Percentiles rank a stretch among this genome's conserved stretches.
phyloP scores from a whole-genome alignment of 768 basidiomycete species.

The Podaxis carcinomalis region DNA sequence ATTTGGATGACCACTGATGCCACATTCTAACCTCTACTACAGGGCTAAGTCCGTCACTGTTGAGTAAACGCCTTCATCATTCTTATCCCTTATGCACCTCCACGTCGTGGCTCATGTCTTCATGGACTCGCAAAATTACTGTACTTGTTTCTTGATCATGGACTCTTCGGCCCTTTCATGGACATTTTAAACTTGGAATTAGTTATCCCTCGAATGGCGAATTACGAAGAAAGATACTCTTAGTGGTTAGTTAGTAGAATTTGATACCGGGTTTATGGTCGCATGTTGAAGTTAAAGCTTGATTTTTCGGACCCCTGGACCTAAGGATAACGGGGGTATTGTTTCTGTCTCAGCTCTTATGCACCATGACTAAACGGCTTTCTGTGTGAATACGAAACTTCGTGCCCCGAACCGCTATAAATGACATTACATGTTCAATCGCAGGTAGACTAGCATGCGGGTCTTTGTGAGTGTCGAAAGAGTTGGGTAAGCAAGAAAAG shows the following conservation, averaged over 20 bases:
- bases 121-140: neutral
- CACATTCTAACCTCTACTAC: constrained; percentile 12
- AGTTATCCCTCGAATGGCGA: neutral
- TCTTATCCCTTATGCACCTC: neutral
- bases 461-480: too few relatives aligned
- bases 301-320: neutral
- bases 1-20: constrained; percentile 3
- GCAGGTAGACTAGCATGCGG: too few relatives aligned
- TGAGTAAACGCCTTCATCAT: constrained; percentile 39
- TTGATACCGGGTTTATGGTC: neutral
- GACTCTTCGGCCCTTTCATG: neutral
- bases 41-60: constrained; percentile 78
- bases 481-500: neutral
- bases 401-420: too few relatives aligned
- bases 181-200: neutral
- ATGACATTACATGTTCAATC: too few relatives aligned
- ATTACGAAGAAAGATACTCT: neutral
- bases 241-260: neutral
- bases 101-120: neutral
- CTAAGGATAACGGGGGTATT: neutral
- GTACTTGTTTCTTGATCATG: constrained; percentile 3
- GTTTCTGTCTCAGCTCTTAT: too few relatives aligned
- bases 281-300: neutral
- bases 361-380: too few relatives aligned
- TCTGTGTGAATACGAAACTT: too few relatives aligned